Evolutionary conservation across 2,329 filamentous ascomycete genomes (phyloP), one percentile per base, ranked within the genome.

Genomic region (Tricladium varicosporioides): DNA sequence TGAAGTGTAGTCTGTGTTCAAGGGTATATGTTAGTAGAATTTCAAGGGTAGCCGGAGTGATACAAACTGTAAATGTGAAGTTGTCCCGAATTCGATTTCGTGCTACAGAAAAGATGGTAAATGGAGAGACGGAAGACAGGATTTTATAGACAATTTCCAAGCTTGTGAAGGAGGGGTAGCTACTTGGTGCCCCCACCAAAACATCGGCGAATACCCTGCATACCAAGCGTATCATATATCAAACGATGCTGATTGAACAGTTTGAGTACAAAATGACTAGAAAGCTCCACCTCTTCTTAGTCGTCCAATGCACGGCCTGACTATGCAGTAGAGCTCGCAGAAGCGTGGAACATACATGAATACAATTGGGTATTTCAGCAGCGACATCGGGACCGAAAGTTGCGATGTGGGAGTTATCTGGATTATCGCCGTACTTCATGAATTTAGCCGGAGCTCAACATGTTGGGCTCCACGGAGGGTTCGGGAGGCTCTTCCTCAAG

Each of bases 161-260:
- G 54, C 50, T 58, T n/a, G 27, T 53, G 44, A 60, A 60, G 49
- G 61, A 62, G 63, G 63, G 63, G 63, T 63, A 63, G 60, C 53
- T 62, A 1, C 40, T 56, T 56, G 56, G 56, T 57, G 15, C 48
- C 59, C 46, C 54, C 54, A 53, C 56, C 47, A 58, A 46, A 8
- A 9, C 22, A 15, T 48, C 54, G 54, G 49, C 59, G 33, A 44
- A 51, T 46, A 55, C 53, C 57, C 51, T 61, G 55, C 40, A 47
- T 9, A 31, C 32, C 19, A 46, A 36, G 27, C 57, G 50, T 54
- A 48, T 56, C 49, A 55, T 43, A 55, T 57, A 59, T 54, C 53
- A 31, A 22, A 42, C 40, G 46, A 57, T 53, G 54, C 13, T 56
- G 51, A 62, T 57, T 58, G 53, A 56, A 42, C 31, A 14, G 5